Conservation (phyloP, 768 basidiomycete genomes). For the Pleurotus sapidus region DNA sequence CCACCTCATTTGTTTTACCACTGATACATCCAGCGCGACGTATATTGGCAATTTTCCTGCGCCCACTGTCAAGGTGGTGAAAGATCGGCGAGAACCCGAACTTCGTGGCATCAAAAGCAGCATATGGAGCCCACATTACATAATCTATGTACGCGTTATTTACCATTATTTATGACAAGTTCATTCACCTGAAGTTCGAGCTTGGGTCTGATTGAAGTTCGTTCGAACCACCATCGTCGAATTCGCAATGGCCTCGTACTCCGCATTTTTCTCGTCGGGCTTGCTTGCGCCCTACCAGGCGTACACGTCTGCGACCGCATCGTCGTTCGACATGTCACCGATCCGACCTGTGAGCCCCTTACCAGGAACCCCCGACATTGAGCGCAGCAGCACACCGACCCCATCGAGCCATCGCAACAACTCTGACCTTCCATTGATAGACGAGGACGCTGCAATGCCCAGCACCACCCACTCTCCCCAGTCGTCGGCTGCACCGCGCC, state of each 20-base stretch:
- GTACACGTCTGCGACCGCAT: conserved; percentile 11
- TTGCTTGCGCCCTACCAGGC: conserved; percentile 50
- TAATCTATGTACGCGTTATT: conserved; percentile 9
- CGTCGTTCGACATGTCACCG: conserved; percentile 16
- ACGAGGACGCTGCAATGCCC: conserved; percentile 14
- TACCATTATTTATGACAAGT: not conserved
- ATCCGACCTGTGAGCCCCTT: conserved; percentile 14
- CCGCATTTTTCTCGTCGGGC: conserved; percentile 69
- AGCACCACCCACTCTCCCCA: conserved; percentile 27
- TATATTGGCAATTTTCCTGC: no score
- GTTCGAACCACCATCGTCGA: conserved; percentile 4
- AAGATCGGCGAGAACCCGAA: no score
- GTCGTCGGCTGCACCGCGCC: conserved; percentile 31
- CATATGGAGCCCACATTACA: not conserved
- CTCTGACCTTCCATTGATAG: conserved; percentile 19
- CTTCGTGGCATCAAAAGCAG: no score
- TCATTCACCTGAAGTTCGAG: not conserved
- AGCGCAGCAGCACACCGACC: conserved; percentile 31
- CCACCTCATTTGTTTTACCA: no score
- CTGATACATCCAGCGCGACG: no score
- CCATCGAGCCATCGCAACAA: conserved; percentile 15
- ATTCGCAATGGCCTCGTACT: conserved; percentile 42
- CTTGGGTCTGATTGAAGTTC: not conserved
- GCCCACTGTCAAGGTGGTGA: no score
- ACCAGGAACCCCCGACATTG: conserved; percentile 23